Conservation (phyloP, 768 basidiomycete genomes). For the Cystobasidium onofrii region DNA sequence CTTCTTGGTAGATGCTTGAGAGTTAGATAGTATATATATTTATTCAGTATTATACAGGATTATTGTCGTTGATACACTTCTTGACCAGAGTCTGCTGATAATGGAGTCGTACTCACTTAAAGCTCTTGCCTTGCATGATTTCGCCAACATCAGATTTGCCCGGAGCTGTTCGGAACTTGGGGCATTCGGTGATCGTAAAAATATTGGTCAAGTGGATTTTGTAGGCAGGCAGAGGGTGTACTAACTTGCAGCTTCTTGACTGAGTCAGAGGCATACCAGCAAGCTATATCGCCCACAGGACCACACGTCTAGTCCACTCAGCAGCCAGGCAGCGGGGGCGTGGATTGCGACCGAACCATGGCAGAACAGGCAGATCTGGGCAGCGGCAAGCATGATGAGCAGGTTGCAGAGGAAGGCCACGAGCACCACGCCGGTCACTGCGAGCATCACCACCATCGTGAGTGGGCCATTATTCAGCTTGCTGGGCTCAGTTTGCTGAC, state of each 20-base stretch:
- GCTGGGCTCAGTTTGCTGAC: too few species aligned
- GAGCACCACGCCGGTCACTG: background rate
- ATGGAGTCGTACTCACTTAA: too few species aligned
- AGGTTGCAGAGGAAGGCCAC: background rate
- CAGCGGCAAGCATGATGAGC: background rate
- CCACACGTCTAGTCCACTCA: too few species aligned
- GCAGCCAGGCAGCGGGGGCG: background rate
- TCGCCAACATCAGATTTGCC: too few species aligned
- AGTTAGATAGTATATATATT: too few species aligned
- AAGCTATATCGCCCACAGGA: background rate
- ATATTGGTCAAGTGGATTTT: too few species aligned
- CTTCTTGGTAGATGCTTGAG: background rate
- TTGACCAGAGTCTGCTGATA: too few species aligned
- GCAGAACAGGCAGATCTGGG: background rate
- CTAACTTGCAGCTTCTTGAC: background rate
- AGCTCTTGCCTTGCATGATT: too few species aligned
- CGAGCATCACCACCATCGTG: conserved; percentile 4
- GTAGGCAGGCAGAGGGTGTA: too few species aligned
- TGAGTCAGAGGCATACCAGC: background rate
- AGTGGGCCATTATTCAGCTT: too few species aligned
- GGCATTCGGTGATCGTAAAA: too few species aligned
- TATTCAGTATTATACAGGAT: background rate
- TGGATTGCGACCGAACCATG: background rate
- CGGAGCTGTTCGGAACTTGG: too few species aligned
- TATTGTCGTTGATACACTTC: background rate